Base-by-base conservation (phyloP, 164 flowering plant genomes). In the Berberis vulgaris region DNA sequence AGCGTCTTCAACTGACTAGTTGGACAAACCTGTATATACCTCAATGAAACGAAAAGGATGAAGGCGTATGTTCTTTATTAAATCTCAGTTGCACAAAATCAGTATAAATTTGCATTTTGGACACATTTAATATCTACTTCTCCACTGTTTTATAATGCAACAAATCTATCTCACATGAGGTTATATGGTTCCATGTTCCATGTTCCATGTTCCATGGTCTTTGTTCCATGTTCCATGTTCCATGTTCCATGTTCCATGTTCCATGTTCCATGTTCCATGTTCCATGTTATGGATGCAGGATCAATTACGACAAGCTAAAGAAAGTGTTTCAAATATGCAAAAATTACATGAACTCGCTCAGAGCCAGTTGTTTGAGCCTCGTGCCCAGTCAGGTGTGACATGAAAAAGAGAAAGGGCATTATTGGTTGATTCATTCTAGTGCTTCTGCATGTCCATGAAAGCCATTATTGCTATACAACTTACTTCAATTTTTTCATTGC, bases 291-390 rank as follows among this genome's bases (percentile, higher is more conserved):
- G 65, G 49, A 41, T 60, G 68, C 99, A 91, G 74, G 97, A 95
- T 83, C 99, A 95, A 57, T 74, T 91, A 52, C 76, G 96, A 41
- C 96, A 91, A 73, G 94, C 96, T 58, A 80, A 86, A 80, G 99
- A 87, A 61, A 91, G 99, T 80, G 96, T 89, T 60, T 73, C 92
- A 42, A 95, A 77, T 66, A 91, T 95, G 92, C 93, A 86, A 69
- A 95, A 89, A 70, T 65, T 95, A 65, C 96, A 94, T 77, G 99
- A 94, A 65, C 83, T 89, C 74, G 97, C 97, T 42, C 99, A 94
- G 75, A 94, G 83, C 83, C 95, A 94, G 72, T 65, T 91, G 77
- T 94, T 94, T 86, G 97, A 94, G 68, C 52, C 85, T 60, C 93
- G 90, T 72, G 96, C 99, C 61, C 96, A 88, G 70, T 91, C 99